Conservation (phyloP, 1,284 basidiomycete genomes). For the Vanrija sp. region DNA sequence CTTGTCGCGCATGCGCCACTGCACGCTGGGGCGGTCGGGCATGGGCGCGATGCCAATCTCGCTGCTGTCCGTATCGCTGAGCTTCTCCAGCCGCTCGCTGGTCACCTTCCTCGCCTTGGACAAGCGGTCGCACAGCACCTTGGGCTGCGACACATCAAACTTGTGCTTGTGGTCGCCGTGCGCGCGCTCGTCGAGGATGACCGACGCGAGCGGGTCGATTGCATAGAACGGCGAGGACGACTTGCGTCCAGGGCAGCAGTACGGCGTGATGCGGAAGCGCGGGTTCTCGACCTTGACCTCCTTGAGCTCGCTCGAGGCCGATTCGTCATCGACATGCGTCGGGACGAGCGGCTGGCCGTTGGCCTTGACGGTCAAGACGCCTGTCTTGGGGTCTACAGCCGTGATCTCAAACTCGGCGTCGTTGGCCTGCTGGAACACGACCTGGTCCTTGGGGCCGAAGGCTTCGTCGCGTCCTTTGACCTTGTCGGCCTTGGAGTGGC, state of each 20-base stretch:
- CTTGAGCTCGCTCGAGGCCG: background rate
- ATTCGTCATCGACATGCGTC: background rate
- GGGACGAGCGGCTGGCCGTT: background rate
- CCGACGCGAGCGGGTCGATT: constrained; percentile 30
- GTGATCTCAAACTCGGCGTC: background rate
- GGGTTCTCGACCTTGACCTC: background rate
- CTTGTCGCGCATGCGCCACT: constrained; percentile 21
- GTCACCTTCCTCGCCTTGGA: constrained; percentile 9
- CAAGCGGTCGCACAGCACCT: constrained; percentile 20
- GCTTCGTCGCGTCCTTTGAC: background rate
- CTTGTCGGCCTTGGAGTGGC: background rate
- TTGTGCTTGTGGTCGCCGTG: background rate
- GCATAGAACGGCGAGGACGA: constrained; percentile 33
- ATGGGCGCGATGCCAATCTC: background rate
- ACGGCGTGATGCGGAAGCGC: constrained; percentile 22
- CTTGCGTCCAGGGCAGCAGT: constrained; percentile 25
- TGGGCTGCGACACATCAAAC: constrained; percentile 22
- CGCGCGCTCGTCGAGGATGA: constrained; percentile 20
- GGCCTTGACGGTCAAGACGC: constrained; percentile 4
- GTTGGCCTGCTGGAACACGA: background rate
- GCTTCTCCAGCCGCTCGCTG: constrained; percentile 10
- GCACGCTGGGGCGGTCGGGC: constrained; percentile 6
- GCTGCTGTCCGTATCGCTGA: background rate
- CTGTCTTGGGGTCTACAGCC: constrained; percentile 7
- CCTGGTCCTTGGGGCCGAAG: background rate